Conservation (phyloP, 2,329 filamentous ascomycete genomes). For the Zasmidium cellare region DNA sequence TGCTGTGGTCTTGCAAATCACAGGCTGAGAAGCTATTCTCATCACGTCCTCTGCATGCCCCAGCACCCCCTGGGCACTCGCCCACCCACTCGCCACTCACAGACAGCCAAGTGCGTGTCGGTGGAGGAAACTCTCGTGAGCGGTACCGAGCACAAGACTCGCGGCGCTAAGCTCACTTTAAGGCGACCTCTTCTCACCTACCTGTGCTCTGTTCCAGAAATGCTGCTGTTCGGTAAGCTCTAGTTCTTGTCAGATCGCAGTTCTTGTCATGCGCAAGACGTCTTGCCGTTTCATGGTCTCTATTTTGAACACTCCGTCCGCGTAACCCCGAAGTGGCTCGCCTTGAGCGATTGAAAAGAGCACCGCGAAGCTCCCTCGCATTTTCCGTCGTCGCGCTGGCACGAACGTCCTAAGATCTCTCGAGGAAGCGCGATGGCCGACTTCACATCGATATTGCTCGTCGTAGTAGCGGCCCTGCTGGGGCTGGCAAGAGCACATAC, state of each 20-base stretch:
- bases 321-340: background rate
- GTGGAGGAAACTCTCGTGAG: background rate
- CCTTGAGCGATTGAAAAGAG: background rate
- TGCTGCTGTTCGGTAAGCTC: constrained; percentile 1
- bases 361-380: background rate
- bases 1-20: constrained; percentile 13
- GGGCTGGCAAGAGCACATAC: constrained; percentile 58
- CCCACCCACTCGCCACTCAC: constrained; percentile 8
- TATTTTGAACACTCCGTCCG: background rate
- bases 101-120: constrained; percentile 4
- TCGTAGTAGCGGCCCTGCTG: constrained; percentile 1
- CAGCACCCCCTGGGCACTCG: background rate
- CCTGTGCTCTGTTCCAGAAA: constrained; percentile 1
- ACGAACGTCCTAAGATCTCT: background rate
- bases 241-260: background rate
- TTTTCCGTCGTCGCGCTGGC: background rate
- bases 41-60: constrained; percentile 14
- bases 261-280: background rate
- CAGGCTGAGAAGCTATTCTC: constrained; percentile 11
- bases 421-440: constrained; percentile 5
- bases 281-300: background rate
- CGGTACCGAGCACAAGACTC: background rate
- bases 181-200: background rate
- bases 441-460: constrained; percentile 3
- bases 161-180: constrained; percentile 9